These are phyloP conservation scores for Paracoccidioides lutzii DNA, from an alignment of 2,329 filamentous ascomycete genomes.

Conservation along the genomic window DNA sequence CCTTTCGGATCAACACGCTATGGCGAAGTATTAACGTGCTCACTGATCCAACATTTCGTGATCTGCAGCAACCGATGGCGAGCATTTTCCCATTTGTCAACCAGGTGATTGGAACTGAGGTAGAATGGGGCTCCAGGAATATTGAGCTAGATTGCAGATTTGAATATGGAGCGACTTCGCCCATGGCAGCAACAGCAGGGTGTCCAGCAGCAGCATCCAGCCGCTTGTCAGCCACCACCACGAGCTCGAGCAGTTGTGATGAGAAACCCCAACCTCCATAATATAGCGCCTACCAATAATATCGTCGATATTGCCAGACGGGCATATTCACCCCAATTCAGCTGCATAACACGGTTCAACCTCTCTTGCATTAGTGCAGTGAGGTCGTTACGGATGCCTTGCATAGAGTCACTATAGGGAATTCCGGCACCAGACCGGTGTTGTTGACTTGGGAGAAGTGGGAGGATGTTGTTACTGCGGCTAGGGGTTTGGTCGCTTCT, in stretches of 20 bases:
- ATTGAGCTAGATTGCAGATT: background rate
- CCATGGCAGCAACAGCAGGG: background rate
- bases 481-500: background rate
- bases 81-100: background rate
- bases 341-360: background rate
- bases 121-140: background rate
- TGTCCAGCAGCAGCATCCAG: background rate
- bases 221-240: background rate
- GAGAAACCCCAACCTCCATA: background rate
- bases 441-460: background rate
- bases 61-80: background rate
- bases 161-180: background rate
- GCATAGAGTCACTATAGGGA: background rate
- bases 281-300: background rate
- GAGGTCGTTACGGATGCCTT: background rate
- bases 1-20: background rate
- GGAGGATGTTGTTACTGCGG: background rate
- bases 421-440: background rate
- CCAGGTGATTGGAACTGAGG: background rate
- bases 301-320: background rate
- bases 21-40: background rate
- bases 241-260: background rate
- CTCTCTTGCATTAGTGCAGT: background rate
- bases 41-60: background rate
- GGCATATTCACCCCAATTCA: background rate